Evolutionary conservation across 2,329 filamentous ascomycete genomes (phyloP).

Genomic region (Cladorrhinum sp.): DNA sequence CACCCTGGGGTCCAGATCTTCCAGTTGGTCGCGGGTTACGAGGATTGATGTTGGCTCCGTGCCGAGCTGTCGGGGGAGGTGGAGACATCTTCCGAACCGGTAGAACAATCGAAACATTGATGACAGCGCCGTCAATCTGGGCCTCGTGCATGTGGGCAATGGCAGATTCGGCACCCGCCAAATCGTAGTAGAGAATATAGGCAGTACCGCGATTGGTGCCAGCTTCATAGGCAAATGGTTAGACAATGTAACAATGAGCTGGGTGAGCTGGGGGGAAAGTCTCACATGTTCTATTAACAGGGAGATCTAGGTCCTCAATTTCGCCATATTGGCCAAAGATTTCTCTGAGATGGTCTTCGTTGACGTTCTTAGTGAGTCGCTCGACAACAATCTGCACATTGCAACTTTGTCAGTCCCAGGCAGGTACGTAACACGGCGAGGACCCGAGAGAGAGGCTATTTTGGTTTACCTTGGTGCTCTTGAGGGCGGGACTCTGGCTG

Average conservation of each 20-base stretch:
- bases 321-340: slow-evolving; percentile 88
- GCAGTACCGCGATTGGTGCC: slow-evolving; percentile 89
- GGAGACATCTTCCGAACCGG: slow-evolving; percentile 79
- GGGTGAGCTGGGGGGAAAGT: slow-evolving; percentile 15
- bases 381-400: slow-evolving; percentile 80
- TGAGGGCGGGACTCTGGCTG: slow-evolving; percentile 38
- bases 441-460: slow-evolving; percentile 5
- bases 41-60: slow-evolving; percentile 58
- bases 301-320: slow-evolving; percentile 84
- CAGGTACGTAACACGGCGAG: not conserved
- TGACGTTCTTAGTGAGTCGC: slow-evolving; percentile 92
- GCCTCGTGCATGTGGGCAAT: slow-evolving; percentile 98
- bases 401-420: not conserved
- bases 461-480: slow-evolving; percentile 52
- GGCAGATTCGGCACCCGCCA: slow-evolving; percentile 78
- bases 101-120: slow-evolving; percentile 86
- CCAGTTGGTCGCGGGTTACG: slow-evolving; percentile 42
- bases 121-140: slow-evolving; percentile 78
- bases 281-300: slow-evolving; percentile 82
- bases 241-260: slow-evolving; percentile 17
- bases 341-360: slow-evolving; percentile 80
- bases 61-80: slow-evolving; percentile 69
- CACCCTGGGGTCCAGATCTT: slow-evolving; percentile 31
- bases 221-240: slow-evolving; percentile 47
- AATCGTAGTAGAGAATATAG: slow-evolving; percentile 79